Evolutionary conservation across 2,329 filamentous ascomycete species (phyloP).

Genomic region (Metarhizium rileyi): DNA sequence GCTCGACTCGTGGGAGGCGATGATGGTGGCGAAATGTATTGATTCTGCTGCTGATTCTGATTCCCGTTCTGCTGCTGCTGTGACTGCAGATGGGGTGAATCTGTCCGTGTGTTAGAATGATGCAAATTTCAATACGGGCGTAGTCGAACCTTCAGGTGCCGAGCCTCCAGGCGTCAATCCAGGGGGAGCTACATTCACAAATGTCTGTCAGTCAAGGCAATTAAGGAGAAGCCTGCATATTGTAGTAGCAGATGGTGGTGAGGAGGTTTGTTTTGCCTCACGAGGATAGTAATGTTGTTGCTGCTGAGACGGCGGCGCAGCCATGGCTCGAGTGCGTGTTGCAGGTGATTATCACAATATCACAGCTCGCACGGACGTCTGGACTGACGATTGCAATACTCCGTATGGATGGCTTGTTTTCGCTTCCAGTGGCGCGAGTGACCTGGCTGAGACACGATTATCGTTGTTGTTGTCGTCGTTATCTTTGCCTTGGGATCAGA

Average conservation of each 20-base stretch:
- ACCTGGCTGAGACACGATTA: neutral
- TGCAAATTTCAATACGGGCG: neutral
- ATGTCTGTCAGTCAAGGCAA: neutral
- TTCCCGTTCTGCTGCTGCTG: too few relatives aligned
- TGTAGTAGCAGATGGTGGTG: too few relatives aligned
- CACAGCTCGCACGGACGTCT: too few relatives aligned
- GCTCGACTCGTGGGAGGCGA: slow-evolving; percentile 37
- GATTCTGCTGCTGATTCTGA: slow-evolving; percentile 23
- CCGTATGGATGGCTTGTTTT: neutral
- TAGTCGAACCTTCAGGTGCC: slow-evolving; percentile 16
- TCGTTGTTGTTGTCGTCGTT: neutral
- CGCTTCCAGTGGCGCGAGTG: neutral
- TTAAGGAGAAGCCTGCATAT: neutral
- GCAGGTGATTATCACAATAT: neutral
- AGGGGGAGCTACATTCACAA: slow-evolving; percentile 6
- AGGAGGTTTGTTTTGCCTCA: too few relatives aligned
- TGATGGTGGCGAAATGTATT: slow-evolving; percentile 36
- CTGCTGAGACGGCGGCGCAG: too few relatives aligned
- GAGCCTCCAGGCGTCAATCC: slow-evolving; percentile 12
- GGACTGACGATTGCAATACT: too few relatives aligned
- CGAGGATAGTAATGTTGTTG: slow-evolving; percentile 33
- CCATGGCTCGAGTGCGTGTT: neutral
- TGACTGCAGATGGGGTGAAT: slow-evolving; percentile 33
- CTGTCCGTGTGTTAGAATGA: slow-evolving; percentile 2
- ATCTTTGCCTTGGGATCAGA: neutral